A percentile compares a stretch with the other conserved stretches of the same genome.
Conservation (phyloP, 495 filamentous ascomycete genomes). For the Immersiella caudata region DNA sequence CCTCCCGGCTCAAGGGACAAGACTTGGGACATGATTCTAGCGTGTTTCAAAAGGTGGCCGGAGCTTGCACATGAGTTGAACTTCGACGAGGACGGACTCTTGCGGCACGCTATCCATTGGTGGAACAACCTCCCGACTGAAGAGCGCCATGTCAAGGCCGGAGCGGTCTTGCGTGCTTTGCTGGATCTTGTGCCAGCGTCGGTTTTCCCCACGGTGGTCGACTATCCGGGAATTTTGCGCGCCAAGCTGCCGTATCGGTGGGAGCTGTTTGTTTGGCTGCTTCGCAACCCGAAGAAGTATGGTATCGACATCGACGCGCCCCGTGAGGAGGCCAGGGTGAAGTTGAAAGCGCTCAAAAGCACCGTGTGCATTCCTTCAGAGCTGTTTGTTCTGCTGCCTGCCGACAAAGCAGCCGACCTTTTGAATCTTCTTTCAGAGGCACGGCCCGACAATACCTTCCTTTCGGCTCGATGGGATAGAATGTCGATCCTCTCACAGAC, state of each 20-base stretch:
- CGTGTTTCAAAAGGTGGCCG: slow-evolving; percentile 16
- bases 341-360: slow-evolving; percentile 15
- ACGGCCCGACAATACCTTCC: slow-evolving; percentile 7
- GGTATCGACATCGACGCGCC: slow-evolving; percentile 18
- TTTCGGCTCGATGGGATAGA: too few relatives aligned
- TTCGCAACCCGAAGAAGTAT: slow-evolving; percentile 17
- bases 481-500: background rate
- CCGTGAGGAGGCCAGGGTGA: slow-evolving; percentile 7
- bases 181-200: background rate
- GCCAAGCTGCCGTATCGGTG: slow-evolving; percentile 2
- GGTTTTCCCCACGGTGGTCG: background rate
- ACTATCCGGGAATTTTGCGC: background rate
- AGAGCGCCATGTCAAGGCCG: background rate
- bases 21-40: slow-evolving; percentile 13
- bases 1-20: background rate
- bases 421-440: background rate
- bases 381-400: slow-evolving; percentile 13
- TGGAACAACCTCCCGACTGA: slow-evolving; percentile 14
- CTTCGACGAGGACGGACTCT: background rate
- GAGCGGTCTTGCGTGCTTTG: background rate
- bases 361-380: background rate
- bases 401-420: slow-evolving; percentile 2
- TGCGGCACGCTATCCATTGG: slow-evolving; percentile 2
- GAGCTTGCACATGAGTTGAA: slow-evolving; percentile 3
- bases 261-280: slow-evolving; percentile 14